Base-by-base conservation (phyloP, 2,329 filamentous ascomycete species). In the Proliferodiscus dingleyae region DNA sequence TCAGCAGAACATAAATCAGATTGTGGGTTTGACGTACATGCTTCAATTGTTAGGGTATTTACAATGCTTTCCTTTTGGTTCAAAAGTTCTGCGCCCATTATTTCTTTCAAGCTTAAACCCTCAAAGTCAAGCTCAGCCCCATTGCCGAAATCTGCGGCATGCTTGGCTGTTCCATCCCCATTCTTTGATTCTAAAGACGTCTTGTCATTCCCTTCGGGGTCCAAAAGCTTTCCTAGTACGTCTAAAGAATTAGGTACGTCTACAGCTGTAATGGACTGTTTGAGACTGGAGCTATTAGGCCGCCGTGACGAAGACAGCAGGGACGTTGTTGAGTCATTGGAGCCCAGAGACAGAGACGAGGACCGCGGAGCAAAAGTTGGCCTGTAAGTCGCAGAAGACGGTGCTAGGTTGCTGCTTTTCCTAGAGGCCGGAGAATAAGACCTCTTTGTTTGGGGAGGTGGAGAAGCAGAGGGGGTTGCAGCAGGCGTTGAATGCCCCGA, bases 341-440 rank as follows among this genome's bases (percentile, higher is more conserved):
- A 80, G 9, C 79, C 72, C n/a, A 91, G 72, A 2, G 89, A 93
- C 5, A 91, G 70, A 2, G 87, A 87, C 1, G 91, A 95, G 5
- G 81, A 82, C 51, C 87, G 78, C 18, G 87, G 81, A 38, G 75
- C 80, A 32, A 85, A 68, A 11, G 80, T 80, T 18, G 85, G 78
- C 47, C 88, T 78, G 57, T 82, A 79, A 10, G 81, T 82, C 26
- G 83, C 79, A 47, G 82, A 70, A 57, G 83, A 83, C 7, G 85
- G 85, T 33, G 78, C 83, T 47, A 87, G 78, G 61, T 78, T 80
- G 61, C 77, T 81, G 10, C 83, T 80, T 41, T 85, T 78, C 62
- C 85, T 76, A 32, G 80, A 77, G 22, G 82, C 75, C 38, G 87
- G 85, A 52, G 88, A 89, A 61, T 81, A 85, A 40, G 83, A 72